phyloP scores from a whole-genome alignment of 495 filamentous ascomycete genomes.

The Neurospora pannonica region DNA sequence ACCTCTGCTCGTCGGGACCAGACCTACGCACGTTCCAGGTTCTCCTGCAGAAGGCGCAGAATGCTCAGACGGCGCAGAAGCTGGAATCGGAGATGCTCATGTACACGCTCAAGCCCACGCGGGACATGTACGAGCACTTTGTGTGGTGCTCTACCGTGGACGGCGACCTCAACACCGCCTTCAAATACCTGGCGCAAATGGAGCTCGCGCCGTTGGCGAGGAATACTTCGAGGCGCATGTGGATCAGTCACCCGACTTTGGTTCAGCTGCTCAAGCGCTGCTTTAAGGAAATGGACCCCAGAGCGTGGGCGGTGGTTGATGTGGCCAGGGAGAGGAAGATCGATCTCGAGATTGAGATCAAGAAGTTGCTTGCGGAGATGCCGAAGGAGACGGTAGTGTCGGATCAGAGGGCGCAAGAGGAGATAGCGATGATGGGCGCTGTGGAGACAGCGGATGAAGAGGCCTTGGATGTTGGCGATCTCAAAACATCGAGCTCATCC shows the following conservation, averaged over 20 bases:
- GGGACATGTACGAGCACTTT: constrained; percentile 56
- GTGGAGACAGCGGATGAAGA: neutral
- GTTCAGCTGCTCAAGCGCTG: constrained; percentile 34
- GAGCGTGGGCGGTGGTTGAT: constrained; percentile 33
- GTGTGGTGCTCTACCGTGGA: constrained; percentile 54
- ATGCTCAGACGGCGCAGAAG: constrained; percentile 55
- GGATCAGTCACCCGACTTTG: constrained; percentile 30
- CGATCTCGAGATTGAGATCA: constrained; percentile 13
- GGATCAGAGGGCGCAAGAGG: neutral
- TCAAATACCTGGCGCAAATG: constrained; percentile 51
- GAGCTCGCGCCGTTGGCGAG: constrained; percentile 6
- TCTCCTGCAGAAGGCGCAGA: constrained; percentile 53
- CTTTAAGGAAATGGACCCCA: constrained; percentile 28
- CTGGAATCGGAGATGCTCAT: constrained; percentile 65
- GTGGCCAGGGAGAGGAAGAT: constrained; percentile 25
- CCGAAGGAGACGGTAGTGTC: neutral
- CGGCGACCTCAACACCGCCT: constrained; percentile 46
- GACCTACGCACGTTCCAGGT: constrained; percentile 56
- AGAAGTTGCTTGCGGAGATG: neutral
- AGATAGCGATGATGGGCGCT: neutral
- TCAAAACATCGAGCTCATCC: neutral
- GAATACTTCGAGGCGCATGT: constrained; percentile 7
- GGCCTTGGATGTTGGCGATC: neutral
- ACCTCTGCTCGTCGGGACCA: constrained; percentile 47
- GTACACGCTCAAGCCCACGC: constrained; percentile 48